A percentile compares a stretch with the other conserved stretches of the same genome.
phyloP scores from a whole-genome alignment of 805 yeast species.

The Ogataea pini region DNA sequence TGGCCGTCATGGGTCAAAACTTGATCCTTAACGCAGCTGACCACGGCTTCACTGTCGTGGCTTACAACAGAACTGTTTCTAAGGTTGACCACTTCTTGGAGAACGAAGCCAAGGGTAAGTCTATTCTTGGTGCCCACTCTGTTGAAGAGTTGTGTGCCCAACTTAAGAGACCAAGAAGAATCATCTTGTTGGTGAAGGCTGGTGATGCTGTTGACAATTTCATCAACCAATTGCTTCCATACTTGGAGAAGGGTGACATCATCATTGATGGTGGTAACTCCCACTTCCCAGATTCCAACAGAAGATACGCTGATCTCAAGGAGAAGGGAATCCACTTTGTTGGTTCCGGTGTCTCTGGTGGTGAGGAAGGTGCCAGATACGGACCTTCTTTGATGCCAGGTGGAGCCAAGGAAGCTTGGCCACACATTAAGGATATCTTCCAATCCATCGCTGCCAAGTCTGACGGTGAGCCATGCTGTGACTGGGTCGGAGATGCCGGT shows the following conservation, averaged over 20 bases:
- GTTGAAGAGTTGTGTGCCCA: constrained; percentile 82
- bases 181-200: constrained; percentile 92
- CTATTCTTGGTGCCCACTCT: constrained; percentile 94
- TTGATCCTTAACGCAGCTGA: constrained; percentile 97
- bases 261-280: constrained; percentile 99
- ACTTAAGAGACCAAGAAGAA: constrained; percentile 96
- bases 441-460: constrained; percentile 94
- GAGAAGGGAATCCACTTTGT: constrained; percentile 87
- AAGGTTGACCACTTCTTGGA: constrained; percentile 93
- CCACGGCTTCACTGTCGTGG: constrained; percentile 97
- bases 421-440: constrained; percentile 94
- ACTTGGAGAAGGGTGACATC: constrained; percentile 94
- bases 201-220: constrained; percentile 93
- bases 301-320: constrained; percentile 89
- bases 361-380: constrained; percentile 99
- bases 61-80: constrained; percentile 95
- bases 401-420: constrained; percentile 98
- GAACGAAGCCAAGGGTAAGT: constrained; percentile 96
- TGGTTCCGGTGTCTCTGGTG: constrained; percentile 99
- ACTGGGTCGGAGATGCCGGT: constrained; percentile 99
- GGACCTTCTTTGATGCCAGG: constrained; percentile 99
- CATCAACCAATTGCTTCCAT: constrained; percentile 84
- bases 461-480: constrained; percentile 99
- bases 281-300: constrained; percentile 97
- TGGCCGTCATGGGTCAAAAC: constrained; percentile 99